Evolutionary conservation across 176 grass and related monocot species (phyloP).

Genomic region (Panicum miliaceum): DNA sequence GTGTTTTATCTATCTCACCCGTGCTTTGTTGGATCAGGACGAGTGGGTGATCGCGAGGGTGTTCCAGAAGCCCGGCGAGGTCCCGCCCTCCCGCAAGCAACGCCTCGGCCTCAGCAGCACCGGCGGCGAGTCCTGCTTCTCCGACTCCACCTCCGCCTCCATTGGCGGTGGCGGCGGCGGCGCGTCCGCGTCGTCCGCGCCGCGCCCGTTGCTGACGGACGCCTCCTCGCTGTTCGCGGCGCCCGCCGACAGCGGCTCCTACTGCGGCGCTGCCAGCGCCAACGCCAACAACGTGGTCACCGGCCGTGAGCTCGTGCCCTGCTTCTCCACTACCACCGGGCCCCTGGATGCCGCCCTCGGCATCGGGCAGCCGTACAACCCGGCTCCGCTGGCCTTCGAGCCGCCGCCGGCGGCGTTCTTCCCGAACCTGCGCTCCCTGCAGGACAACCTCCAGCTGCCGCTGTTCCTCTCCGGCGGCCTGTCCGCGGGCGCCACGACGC

Average conservation of each 20-base stretch:
- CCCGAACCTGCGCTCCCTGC: slow-evolving; percentile 52
- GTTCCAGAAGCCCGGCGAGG: slow-evolving; percentile 71
- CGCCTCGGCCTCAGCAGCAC: slow-evolving; percentile 33
- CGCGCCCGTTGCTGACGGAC: slow-evolving; percentile 48
- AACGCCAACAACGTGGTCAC: slow-evolving; percentile 25
- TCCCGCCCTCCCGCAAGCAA: slow-evolving; percentile 40
- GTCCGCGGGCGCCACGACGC: not conserved
- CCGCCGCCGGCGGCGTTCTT: slow-evolving; percentile 40
- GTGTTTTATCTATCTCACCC: not conserved
- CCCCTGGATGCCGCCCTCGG: slow-evolving; percentile 43
- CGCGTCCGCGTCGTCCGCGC: slow-evolving; percentile 57
- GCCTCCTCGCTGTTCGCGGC: slow-evolving; percentile 33
- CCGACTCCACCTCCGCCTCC: slow-evolving; percentile 68
- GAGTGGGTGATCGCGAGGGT: slow-evolving; percentile 92
- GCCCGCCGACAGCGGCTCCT: slow-evolving; percentile 41
- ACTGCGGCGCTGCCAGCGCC: slow-evolving; percentile 6
- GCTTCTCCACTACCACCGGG: slow-evolving; percentile 81
- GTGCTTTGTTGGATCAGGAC: slow-evolving; percentile 46
- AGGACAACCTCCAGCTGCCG: slow-evolving; percentile 64
- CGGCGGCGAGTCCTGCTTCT: slow-evolving; percentile 55
- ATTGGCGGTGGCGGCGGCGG: slow-evolving; percentile 45
- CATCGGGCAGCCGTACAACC: slow-evolving; percentile 49
- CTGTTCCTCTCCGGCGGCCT: slow-evolving; percentile 47
- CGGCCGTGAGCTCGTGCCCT: slow-evolving; percentile 94
- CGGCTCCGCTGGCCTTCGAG: slow-evolving; percentile 42